Conservation (phyloP, 495 filamentous ascomycete genomes). For the Talaromyces liani region DNA sequence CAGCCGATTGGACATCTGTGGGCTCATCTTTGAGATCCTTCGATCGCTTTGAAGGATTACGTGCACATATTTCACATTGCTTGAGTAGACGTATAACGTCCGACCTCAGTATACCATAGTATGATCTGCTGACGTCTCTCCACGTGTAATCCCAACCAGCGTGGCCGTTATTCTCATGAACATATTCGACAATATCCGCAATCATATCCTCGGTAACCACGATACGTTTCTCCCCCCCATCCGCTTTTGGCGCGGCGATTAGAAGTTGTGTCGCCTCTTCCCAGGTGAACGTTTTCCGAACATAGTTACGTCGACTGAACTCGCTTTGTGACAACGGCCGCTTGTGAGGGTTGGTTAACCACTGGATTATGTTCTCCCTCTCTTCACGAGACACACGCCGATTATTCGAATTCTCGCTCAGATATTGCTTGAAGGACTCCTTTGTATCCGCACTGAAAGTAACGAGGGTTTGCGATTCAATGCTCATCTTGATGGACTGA, state of each 20-base stretch:
- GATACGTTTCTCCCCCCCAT: conserved; percentile 1
- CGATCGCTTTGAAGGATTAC: conserved; percentile 12
- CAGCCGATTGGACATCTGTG: not conserved
- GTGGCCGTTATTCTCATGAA: conserved; percentile 12
- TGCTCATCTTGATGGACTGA: not conserved
- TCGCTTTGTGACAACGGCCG: conserved; percentile 6
- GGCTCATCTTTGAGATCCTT: not conserved
- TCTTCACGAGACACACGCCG: conserved; percentile 8
- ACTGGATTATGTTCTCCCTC: conserved; percentile 7
- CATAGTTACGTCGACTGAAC: conserved; percentile 11
- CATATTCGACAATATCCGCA: conserved; percentile 8
- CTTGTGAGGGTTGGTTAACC: conserved; percentile 7
- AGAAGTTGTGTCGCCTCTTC: conserved; percentile 3
- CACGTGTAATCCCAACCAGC: conserved; percentile 13
- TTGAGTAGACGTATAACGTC: conserved; percentile 13
- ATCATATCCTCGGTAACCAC: conserved; percentile 10
- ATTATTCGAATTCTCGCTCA: conserved; percentile 2
- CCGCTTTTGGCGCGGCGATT: conserved; percentile 3
- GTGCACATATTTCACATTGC: conserved; percentile 10
- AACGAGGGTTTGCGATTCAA: not conserved
- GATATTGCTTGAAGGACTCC: not conserved
- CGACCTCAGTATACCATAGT: conserved; percentile 13
- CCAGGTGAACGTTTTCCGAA: conserved; percentile 10
- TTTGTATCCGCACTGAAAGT: not conserved
- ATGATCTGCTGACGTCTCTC: conserved; percentile 12